Evolutionary conservation across 345 rosid genomes (phyloP), one percentile per base, ranked within the genome.

Genomic region (Brassica nigra): DNA sequence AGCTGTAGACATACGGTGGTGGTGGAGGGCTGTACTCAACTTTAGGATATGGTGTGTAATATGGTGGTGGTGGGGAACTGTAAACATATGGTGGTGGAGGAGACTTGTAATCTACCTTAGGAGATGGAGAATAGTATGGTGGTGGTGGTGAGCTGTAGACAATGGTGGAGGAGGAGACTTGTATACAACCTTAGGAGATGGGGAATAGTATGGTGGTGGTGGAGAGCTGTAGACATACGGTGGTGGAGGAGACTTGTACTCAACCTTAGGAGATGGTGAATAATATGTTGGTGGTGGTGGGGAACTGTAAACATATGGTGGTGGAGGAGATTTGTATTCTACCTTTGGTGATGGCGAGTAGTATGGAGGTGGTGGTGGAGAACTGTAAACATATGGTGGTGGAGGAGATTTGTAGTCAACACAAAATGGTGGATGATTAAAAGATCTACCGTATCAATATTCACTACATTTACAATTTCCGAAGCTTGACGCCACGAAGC

Each of bases 251-350:
- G 70, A 62, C 0, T 62, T 63, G 62, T 74, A 74, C 0, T 63
- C 11, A 0, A 63, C 47, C 3, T 73, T 73, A 2, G 77, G 77
- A 0, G 78, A 74, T 1, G 78, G 78, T 0, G 78, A 31, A 5
- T 74, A 74, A 0, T 64, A 64, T 1, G 78, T 18, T 18, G 18
- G 78, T 31, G 78, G 70, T 62, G 77, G 77, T 62, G 77, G 70
- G 0, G 78, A 74, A 0, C 36, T 75, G 47, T 74, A 74, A 0
- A 63, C 62, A 12, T 74, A 74, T 6, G 78, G 66, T 27, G 72
- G 72, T 5, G 78, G 78, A 0, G 78, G 78, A 66, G 72, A 75
- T 1, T 75, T 66, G 42, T 75, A 75, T 0, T 34, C 27, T 0
- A 75, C 66, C 5, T 54, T 75, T 0, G 72, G 72, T 0, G 78